A percentile compares a stretch with the other conserved stretches of the same genome.
phyloP scores from a whole-genome alignment of 2,329 filamentous ascomycete species.

The Nakataea oryzae region DNA sequence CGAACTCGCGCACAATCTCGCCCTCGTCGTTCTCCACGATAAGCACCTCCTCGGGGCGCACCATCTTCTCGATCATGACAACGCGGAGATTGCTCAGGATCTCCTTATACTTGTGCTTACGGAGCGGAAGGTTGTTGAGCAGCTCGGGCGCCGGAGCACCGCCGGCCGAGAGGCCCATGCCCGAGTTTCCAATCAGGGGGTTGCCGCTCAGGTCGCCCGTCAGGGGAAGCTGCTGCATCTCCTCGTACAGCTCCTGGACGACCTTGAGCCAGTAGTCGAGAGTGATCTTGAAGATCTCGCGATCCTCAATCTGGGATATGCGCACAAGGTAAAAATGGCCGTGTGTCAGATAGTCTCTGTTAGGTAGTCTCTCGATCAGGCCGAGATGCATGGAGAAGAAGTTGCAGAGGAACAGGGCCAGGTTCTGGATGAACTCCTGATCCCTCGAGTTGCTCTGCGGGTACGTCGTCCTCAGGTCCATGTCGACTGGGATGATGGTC shows the following conservation, averaged over 20 bases:
- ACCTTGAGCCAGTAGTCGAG: conserved; percentile 99
- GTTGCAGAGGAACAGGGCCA: conserved; percentile 91
- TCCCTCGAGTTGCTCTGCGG: conserved; percentile 83
- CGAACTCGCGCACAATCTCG: conserved; percentile 96
- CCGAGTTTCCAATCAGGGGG: conserved; percentile 67
- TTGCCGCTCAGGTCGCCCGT: conserved; percentile 61
- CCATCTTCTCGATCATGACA: conserved; percentile 99
- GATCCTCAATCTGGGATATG: conserved; percentile 96
- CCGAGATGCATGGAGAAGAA: conserved; percentile 92
- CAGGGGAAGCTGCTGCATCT: conserved; percentile 94
- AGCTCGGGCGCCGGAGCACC: conserved; percentile 77
- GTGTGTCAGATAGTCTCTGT: conserved; percentile 87
- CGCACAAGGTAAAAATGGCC: conserved; percentile 97
- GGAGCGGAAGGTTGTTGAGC: conserved; percentile 82
- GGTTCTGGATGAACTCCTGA: conserved; percentile 95
- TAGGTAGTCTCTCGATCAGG: conserved; percentile 90
- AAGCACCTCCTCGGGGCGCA: conserved; percentile 90
- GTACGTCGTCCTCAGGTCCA: conserved; percentile 88
- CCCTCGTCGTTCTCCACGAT: conserved; percentile 99
- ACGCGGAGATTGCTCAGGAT: conserved; percentile 87
- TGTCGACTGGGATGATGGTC: conserved; percentile 79
- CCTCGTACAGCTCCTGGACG: conserved; percentile 94
- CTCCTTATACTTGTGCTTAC: conserved; percentile 97
- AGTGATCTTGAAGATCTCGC: conserved; percentile 99
- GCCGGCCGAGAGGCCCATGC: conserved; percentile 58